These are phyloP conservation scores for Blastobotrys arbuscula DNA, from an alignment of 1,139 yeast species.

Conservation along the genomic window DNA sequence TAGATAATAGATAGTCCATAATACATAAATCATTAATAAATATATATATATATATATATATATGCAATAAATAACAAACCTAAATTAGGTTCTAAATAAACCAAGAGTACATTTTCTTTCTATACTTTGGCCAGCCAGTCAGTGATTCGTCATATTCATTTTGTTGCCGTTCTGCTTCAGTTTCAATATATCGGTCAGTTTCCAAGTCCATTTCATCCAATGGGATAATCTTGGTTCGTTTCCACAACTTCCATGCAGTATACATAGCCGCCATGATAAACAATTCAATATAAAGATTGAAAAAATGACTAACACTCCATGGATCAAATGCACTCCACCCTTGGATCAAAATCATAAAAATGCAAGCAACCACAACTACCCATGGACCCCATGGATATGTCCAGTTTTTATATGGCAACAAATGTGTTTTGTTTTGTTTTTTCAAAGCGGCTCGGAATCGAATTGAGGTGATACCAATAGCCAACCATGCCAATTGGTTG, in stretches of 20 bases:
- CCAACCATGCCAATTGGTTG: slow-evolving; percentile 51
- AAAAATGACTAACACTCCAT: slow-evolving; percentile 49
- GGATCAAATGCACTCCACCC: slow-evolving; percentile 62
- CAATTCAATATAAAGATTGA: slow-evolving; percentile 43
- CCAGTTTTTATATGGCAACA: slow-evolving; percentile 41
- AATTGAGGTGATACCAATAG: slow-evolving; percentile 44
- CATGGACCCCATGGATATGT: slow-evolving; percentile 63
- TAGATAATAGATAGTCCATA: background rate
- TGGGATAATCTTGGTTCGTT: slow-evolving; percentile 45
- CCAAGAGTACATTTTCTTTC: slow-evolving; percentile 34
- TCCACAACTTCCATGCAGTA: slow-evolving; percentile 44
- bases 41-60: background rate
- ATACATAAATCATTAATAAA: background rate
- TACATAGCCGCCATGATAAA: slow-evolving; percentile 46
- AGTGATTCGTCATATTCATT: slow-evolving; percentile 40
- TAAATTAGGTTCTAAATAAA: slow-evolving; percentile 22
- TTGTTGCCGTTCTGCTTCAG: slow-evolving; percentile 44
- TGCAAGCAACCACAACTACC: slow-evolving; percentile 44
- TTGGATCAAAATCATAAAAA: slow-evolving; percentile 49
- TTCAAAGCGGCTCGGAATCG: slow-evolving; percentile 45
- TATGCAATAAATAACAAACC: slow-evolving; percentile 1
- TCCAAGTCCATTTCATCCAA: slow-evolving; percentile 57
- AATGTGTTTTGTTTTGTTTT: slow-evolving; percentile 28
- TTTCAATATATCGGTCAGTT: slow-evolving; percentile 50
- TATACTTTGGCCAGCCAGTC: slow-evolving; percentile 34